Percentiles rank a stretch among this genome's conserved stretches.
These are phyloP conservation scores for Phialocephala sp. DNA, from an alignment of 2,329 filamentous ascomycete species.

Conservation along the genomic window DNA sequence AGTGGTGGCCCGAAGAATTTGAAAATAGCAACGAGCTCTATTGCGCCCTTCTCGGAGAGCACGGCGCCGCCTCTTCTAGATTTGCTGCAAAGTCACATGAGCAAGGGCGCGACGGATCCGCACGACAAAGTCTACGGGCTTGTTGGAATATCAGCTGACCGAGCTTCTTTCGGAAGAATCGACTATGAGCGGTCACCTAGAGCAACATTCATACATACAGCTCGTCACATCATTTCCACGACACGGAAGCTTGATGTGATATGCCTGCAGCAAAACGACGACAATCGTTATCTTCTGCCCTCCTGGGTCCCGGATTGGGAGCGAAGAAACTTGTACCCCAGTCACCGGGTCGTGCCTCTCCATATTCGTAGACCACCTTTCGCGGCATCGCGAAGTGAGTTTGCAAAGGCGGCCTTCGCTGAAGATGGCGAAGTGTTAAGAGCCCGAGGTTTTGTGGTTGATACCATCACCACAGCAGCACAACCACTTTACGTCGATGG, in stretches of 20 bases:
- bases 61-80: constrained; percentile 14
- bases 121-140: constrained; percentile 27
- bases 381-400: not conserved
- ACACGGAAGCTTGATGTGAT: not conserved
- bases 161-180: constrained; percentile 18
- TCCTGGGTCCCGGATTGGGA: constrained; percentile 27
- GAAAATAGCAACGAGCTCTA: not conserved
- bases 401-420: constrained; percentile 3
- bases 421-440: constrained; percentile 14
- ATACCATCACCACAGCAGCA: constrained; percentile 15
- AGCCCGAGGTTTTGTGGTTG: constrained; percentile 21
- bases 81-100: constrained; percentile 16
- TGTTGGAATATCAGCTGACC: constrained; percentile 20
- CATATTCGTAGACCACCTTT: constrained; percentile 18
- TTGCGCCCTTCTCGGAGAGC: not conserved
- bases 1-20: constrained; percentile 23
- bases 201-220: constrained; percentile 4
- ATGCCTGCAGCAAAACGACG: constrained; percentile 21
- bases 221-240: constrained; percentile 16
- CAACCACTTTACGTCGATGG: constrained; percentile 16
- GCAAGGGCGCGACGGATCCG: constrained; percentile 17
- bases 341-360: constrained; percentile 16
- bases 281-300: constrained; percentile 16
- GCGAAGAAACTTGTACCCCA: constrained; percentile 19
- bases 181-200: constrained; percentile 21